Evolutionary conservation across 1,284 basidiomycete species (phyloP).

Genomic region (Boletus smithii): DNA sequence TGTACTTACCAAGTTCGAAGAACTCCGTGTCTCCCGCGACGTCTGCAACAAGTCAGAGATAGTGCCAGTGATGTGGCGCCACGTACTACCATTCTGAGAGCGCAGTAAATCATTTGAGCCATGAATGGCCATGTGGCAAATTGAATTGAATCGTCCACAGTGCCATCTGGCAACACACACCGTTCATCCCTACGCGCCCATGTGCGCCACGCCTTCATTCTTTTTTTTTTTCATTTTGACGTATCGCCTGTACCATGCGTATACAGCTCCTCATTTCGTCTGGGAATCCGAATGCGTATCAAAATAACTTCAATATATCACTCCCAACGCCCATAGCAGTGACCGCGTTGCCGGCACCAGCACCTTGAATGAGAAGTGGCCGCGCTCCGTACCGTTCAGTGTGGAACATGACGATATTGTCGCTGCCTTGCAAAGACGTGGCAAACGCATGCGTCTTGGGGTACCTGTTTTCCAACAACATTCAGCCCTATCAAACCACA

Average conservation of each 20-base stretch:
- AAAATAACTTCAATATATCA: conserved; percentile 67
- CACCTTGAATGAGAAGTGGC: conserved; percentile 91
- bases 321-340: conserved; percentile 97
- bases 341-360: conserved; percentile 94
- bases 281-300: conserved; percentile 1
- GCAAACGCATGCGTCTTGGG: conserved; percentile 89
- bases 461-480: conserved; percentile 54
- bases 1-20: not conserved
- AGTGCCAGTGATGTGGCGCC: not conserved
- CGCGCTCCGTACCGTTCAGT: conserved; percentile 84
- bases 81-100: not conserved
- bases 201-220: not conserved
- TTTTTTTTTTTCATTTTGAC: conserved; percentile 5
- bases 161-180: not conserved
- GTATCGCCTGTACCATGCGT: not conserved
- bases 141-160: not conserved
- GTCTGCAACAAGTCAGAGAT: not conserved
- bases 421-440: conserved; percentile 90
- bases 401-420: conserved; percentile 98
- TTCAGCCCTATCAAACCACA: not conserved
- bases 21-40: not conserved
- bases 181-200: not conserved
- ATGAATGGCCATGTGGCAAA: conserved; percentile 5
- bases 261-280: conserved; percentile 11
- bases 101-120: not conserved